These are phyloP conservation scores for Ramularia endophylla DNA, from an alignment of 2,329 filamentous ascomycete species.

Conservation along the genomic window DNA sequence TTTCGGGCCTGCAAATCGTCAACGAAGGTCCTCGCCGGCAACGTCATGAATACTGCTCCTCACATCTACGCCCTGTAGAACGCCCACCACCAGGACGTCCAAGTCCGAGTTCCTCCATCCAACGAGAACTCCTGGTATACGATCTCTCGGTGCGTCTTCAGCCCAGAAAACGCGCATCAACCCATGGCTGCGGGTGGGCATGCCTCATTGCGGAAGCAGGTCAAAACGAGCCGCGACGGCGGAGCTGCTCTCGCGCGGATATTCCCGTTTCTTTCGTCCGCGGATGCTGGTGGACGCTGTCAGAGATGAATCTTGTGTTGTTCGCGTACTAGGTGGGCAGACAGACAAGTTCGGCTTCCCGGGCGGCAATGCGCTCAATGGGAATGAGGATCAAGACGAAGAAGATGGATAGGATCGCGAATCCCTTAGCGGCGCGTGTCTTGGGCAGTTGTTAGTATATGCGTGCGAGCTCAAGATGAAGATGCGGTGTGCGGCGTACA, in stretches of 20 bases:
- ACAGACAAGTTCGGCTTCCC: slow-evolving; percentile 74
- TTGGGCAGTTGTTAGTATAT: slow-evolving; percentile 33
- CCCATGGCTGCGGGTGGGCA: slow-evolving; percentile 63
- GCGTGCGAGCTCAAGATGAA: background rate
- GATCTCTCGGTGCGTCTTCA: slow-evolving; percentile 65
- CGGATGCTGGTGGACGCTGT: slow-evolving; percentile 60
- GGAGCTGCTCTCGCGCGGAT: slow-evolving; percentile 90
- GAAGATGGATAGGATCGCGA: slow-evolving; percentile 71
- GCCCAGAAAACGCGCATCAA: slow-evolving; percentile 99
- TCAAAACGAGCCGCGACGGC: slow-evolving; percentile 92
- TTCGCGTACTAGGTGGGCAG: slow-evolving; percentile 6
- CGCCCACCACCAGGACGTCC: slow-evolving; percentile 83
- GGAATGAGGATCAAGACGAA: slow-evolving; percentile 83
- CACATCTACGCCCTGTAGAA: slow-evolving; percentile 88
- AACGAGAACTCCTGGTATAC: slow-evolving; percentile 76
- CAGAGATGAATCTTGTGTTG: slow-evolving; percentile 14
- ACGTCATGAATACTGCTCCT: slow-evolving; percentile 27
- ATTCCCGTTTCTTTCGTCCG: slow-evolving; percentile 71
- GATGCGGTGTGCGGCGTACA: slow-evolving; percentile 44
- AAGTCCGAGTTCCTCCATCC: slow-evolving; percentile 92
- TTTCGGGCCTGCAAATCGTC: slow-evolving; percentile 55
- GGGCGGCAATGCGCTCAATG: slow-evolving; percentile 71
- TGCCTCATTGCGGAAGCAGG: slow-evolving; percentile 46
- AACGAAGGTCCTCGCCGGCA: slow-evolving; percentile 3
- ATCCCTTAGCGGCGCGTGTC: slow-evolving; percentile 81